Percentiles rank a stretch among this genome's conserved stretches.
These are phyloP conservation scores for Salix purpurea DNA, from an alignment of 345 rosid species.

Conservation along the genomic window DNA sequence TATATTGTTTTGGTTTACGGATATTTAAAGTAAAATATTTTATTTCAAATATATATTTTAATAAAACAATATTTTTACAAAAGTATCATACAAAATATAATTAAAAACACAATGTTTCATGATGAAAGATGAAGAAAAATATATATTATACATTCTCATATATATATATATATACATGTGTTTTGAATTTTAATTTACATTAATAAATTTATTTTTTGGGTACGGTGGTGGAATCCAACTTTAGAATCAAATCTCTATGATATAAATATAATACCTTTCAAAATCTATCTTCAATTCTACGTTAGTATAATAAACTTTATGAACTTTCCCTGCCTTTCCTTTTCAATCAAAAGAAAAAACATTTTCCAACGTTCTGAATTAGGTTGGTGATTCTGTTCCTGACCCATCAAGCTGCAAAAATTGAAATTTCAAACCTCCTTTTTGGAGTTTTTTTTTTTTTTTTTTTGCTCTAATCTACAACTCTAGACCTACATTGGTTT, in stretches of 20 bases:
- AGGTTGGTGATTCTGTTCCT: background rate
- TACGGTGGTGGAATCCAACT: constrained; percentile 16
- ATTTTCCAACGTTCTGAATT: background rate
- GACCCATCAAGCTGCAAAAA: background rate
- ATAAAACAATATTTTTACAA: too few relatives aligned
- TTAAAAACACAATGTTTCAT: background rate
- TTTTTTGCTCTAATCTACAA: background rate
- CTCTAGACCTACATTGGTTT: background rate
- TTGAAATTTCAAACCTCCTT: background rate
- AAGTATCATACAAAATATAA: background rate
- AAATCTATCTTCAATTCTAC: background rate
- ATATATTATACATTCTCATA: background rate
- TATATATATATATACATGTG: constrained; percentile 4
- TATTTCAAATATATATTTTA: too few relatives aligned
- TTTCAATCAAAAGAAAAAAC: background rate
- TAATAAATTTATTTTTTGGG: background rate
- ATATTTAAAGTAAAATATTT: too few relatives aligned
- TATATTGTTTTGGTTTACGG: too few relatives aligned
- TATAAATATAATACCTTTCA: too few relatives aligned
- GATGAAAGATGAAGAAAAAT: background rate
- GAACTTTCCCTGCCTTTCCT: background rate
- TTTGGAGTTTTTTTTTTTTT: too few relatives aligned
- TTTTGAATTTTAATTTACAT: background rate
- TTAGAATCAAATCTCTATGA: background rate
- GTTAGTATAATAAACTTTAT: background rate